Evolutionary conservation across 2,329 filamentous ascomycete genomes (phyloP), one percentile per base, ranked within the genome.

Genomic region (Aspergillus fijiensis): DNA sequence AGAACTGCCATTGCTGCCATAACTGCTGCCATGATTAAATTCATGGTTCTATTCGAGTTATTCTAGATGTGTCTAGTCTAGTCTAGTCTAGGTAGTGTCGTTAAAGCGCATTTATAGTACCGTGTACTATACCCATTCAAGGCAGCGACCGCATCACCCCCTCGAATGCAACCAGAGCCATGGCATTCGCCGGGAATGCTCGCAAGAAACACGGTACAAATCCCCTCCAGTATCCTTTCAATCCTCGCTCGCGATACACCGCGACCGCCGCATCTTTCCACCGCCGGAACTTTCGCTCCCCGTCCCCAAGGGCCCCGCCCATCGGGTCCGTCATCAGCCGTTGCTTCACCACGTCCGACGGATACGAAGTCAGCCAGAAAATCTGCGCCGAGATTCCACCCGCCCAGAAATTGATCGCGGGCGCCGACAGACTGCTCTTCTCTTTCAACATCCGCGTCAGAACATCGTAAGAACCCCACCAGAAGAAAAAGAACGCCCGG

Each of bases 391-490:
- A 93, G 55, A 98, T 79, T 0, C 95, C 95, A 3, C 95, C 95
- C 0, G 95, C 94, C 94, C 94, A 98, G 80, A 99, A 99, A 74
- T 98, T 98, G 71, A 98, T 83, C 1, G 88, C 88, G 0, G 95
- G 92, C 0, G 87, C 86, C 57, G 89, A 89, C 57, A 97, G 79
- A 12, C 68, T 77, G 2, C 93, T 96, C 68, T 87, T 81, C 19
- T 85, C 76, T 57, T 85, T 81, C 72, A 98, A 80, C 60, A 83
- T 78, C 23, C 86, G 82, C 5, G 91, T 90, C 67, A 98, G 84
- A 31, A 96, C 68, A 70, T 97, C 94, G 80, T 99, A 99, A 61
- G 87, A 90, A n/a, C 88, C 88, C 95, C 95, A 99, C 93, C 93
- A 98, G 80, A 89, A 95, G 83, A 96, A 97, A 82, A 99, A 99